Conservation (phyloP, 352 stramenopile genomes). For the Phytopythium kandeliae region DNA sequence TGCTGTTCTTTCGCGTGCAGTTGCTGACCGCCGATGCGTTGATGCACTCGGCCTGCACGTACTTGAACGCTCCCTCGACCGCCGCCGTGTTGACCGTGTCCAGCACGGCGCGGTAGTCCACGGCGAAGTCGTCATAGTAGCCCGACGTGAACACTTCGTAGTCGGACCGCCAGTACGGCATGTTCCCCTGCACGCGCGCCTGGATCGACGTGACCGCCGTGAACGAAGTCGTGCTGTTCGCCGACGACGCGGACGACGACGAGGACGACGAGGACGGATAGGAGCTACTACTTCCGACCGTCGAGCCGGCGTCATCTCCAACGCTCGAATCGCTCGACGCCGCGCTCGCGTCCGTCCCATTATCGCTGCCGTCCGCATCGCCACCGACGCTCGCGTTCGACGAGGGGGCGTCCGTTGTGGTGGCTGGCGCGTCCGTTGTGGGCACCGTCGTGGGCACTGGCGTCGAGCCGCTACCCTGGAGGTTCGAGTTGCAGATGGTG, state of each 20-base stretch:
- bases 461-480: not conserved
- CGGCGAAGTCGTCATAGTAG: constrained; percentile 36
- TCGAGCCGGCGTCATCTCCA: too few species aligned
- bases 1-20: constrained; percentile 50
- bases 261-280: not conserved
- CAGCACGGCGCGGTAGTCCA: constrained; percentile 31
- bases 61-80: constrained; percentile 53
- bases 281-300: not conserved
- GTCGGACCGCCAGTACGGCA: constrained; percentile 28
- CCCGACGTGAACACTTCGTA: constrained; percentile 26
- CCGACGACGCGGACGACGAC: constrained; percentile 1
- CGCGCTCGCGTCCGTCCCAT: not conserved
- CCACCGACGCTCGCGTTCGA: not conserved
- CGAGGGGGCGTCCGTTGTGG: not conserved
- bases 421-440: not conserved
- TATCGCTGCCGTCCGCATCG: not conserved
- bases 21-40: constrained; percentile 28
- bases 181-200: constrained; percentile 44
- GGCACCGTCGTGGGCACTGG: not conserved
- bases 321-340: not conserved
- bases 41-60: constrained; percentile 60
- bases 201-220: constrained; percentile 38
- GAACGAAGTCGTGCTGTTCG: constrained; percentile 11
- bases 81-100: constrained; percentile 51
- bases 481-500: not conserved